Evolutionary conservation across 2,329 filamentous ascomycete species (phyloP).

Genomic region (Pseudogymnoascus sp.): DNA sequence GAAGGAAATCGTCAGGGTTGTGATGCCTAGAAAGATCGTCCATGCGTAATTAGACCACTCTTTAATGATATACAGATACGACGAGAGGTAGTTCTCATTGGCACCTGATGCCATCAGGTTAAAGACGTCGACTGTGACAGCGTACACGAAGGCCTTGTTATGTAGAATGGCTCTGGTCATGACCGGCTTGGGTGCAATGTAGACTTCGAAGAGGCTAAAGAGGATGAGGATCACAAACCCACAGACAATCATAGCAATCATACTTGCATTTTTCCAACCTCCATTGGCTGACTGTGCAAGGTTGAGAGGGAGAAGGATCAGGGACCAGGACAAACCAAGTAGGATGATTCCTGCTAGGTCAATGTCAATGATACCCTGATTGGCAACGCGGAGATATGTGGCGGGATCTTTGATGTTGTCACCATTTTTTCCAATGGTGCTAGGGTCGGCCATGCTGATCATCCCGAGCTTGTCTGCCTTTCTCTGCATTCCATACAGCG

Average conservation of each 20-base stretch:
- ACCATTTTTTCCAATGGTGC: background rate
- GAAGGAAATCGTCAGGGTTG: constrained; percentile 34
- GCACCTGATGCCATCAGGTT: constrained; percentile 18
- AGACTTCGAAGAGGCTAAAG: constrained; percentile 17
- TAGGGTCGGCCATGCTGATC: background rate
- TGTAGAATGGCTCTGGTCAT: constrained; percentile 20
- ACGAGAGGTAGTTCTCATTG: constrained; percentile 19
- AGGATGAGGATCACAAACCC: constrained; percentile 16
- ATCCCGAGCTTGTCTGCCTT: background rate
- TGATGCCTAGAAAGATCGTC: constrained; percentile 35
- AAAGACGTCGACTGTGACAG: constrained; percentile 15
- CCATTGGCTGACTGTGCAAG: constrained; percentile 17
- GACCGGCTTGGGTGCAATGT: constrained; percentile 19
- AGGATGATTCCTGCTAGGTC: constrained; percentile 9
- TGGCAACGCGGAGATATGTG: background rate
- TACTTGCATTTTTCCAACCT: constrained; percentile 19
- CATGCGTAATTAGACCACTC: constrained; percentile 36
- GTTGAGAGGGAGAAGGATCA: constrained; percentile 21
- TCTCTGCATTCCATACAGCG: constrained; percentile 21
- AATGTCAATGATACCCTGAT: background rate
- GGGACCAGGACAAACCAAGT: constrained; percentile 19
- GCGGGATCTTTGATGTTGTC: background rate
- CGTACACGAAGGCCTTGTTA: constrained; percentile 20
- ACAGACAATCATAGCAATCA: constrained; percentile 18
- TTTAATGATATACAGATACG: constrained; percentile 35